phyloP scores from a whole-genome alignment of 179 eudicot species.

The Corrigiola litoralis region DNA sequence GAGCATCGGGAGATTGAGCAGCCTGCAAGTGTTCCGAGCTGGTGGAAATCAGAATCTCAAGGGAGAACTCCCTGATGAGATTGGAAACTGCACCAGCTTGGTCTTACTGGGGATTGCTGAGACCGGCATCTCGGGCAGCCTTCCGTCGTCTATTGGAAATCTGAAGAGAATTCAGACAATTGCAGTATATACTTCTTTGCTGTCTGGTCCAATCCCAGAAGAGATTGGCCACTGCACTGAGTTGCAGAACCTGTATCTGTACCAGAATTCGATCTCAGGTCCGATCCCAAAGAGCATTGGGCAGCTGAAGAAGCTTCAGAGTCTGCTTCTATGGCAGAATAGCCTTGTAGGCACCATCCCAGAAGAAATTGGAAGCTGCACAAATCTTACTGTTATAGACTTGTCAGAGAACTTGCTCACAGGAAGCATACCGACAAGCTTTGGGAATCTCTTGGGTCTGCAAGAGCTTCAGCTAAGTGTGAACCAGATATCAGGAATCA shows the following conservation, averaged over 20 bases:
- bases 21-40: conserved; percentile 55
- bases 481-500: conserved; percentile 62
- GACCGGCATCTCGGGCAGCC: conserved; percentile 65
- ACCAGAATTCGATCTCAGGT: conserved; percentile 76
- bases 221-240: conserved; percentile 72
- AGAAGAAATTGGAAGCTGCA: conserved; percentile 56
- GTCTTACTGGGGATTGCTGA: conserved; percentile 68
- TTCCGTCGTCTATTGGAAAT: conserved; percentile 59
- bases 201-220: conserved; percentile 78
- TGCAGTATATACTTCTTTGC: conserved; percentile 61
- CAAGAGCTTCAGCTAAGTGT: conserved; percentile 70
- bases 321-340: conserved; percentile 80
- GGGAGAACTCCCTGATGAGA: conserved; percentile 65
- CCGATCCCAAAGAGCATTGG: conserved; percentile 58
- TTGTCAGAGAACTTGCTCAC: conserved; percentile 60
- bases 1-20: conserved; percentile 50
- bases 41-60: conserved; percentile 82
- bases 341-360: conserved; percentile 67
- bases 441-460: conserved; percentile 44
- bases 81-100: conserved; percentile 65
- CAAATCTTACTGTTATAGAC: conserved; percentile 51
- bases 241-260: conserved; percentile 60
- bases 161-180: conserved; percentile 62
- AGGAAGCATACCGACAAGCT: conserved; percentile 63
- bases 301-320: conserved; percentile 56